Percentiles rank a stretch among this genome's conserved stretches.
Conservation (phyloP, 2,329 filamentous ascomycete species). For the Truncatella angustata region DNA sequence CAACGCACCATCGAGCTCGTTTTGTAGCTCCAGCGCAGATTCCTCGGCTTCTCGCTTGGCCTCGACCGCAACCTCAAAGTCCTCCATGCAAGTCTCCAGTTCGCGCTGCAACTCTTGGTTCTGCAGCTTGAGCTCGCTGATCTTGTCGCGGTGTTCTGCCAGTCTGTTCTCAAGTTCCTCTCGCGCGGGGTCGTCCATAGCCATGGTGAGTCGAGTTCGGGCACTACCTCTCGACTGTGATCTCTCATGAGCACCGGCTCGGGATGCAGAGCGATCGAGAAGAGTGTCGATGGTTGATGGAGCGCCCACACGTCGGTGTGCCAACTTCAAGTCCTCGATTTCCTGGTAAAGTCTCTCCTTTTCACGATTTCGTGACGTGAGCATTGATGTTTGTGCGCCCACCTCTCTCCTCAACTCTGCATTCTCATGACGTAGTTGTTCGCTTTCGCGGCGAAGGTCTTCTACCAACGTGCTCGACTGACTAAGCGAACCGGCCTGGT, state of each 20-base stretch:
- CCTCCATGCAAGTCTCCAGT: slow-evolving; percentile 74
- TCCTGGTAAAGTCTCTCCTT: slow-evolving; percentile 94
- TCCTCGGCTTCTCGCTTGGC: slow-evolving; percentile 61
- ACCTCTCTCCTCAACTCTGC: slow-evolving; percentile 89
- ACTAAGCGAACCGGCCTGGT: slow-evolving; percentile 52
- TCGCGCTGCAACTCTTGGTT: slow-evolving; percentile 87
- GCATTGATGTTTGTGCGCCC: slow-evolving; percentile 94
- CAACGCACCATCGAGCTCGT: slow-evolving; percentile 75
- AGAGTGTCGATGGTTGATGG: slow-evolving; percentile 80
- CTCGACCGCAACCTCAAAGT: slow-evolving; percentile 72
- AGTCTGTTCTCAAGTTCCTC: slow-evolving; percentile 85
- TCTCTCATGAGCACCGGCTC: slow-evolving; percentile 67
- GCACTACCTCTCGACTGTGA: slow-evolving; percentile 74
- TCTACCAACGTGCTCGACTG: slow-evolving; percentile 68
- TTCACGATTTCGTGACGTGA: slow-evolving; percentile 92
- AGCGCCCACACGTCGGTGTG: slow-evolving; percentile 69
- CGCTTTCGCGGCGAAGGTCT: slow-evolving; percentile 67
- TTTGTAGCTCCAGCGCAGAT: slow-evolving; percentile 63
- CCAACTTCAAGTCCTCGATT: slow-evolving; percentile 93
- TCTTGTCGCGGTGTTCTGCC: slow-evolving; percentile 78
- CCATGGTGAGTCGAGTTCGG: slow-evolving; percentile 60
- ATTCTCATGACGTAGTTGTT: slow-evolving; percentile 86
- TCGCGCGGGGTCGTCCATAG: slow-evolving; percentile 70
- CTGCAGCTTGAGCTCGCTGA: slow-evolving; percentile 81
- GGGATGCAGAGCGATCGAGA: slow-evolving; percentile 88